Evolutionary conservation across 2,329 filamentous ascomycete species (phyloP), one percentile per base, ranked within the genome.

Genomic region (Microthyrium microscopicum): DNA sequence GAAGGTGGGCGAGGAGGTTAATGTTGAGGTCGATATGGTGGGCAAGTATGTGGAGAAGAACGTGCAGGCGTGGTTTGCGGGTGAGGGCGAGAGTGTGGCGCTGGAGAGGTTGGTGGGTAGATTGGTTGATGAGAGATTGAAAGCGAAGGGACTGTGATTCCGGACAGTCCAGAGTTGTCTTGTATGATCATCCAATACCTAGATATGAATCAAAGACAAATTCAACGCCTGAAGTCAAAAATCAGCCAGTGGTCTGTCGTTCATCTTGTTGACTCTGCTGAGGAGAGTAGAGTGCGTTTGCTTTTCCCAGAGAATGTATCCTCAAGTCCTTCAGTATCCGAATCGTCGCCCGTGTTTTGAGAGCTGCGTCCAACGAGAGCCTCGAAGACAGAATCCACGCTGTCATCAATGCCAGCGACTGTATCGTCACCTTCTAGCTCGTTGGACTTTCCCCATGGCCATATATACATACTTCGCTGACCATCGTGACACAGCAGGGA

Each of bases 41-140:
- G 73, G 73, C 33, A 87, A 87, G 60, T 85, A 85, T 47, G 79
- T 82, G 2, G 79, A 85, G 62, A 94, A 94, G 70, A 87, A 80
- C 41, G 73, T 94, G 36, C 68, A 74, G 15, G 83, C 77, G 5
- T 89, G 85, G 55, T 73, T 94, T 39, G 65, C 70, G 33, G 56
- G 53, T n/a, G 65, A 63, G 3, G 57, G 54, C n/a, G 47, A 56
- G 33, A 61, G 62, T 37, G 63, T 64, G 20, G 66, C 49, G 55
- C 41, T 66, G 42, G 61, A 63, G 47, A 64, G 62, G 49, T 62
- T 66, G 56, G 57, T 66, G 17, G 64, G 73, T 47, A 72, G 70
- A 44, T 66, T 91, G 41, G 74, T 93, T 11, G 77, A 83, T 22
- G 72, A 78, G n/a, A n/a, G n/a, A n/a, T n/a, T n/a, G n/a, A n/a